Evolutionary conservation across 352 stramenopile species (phyloP).

Genomic region (Phytophthora ramorum): DNA sequence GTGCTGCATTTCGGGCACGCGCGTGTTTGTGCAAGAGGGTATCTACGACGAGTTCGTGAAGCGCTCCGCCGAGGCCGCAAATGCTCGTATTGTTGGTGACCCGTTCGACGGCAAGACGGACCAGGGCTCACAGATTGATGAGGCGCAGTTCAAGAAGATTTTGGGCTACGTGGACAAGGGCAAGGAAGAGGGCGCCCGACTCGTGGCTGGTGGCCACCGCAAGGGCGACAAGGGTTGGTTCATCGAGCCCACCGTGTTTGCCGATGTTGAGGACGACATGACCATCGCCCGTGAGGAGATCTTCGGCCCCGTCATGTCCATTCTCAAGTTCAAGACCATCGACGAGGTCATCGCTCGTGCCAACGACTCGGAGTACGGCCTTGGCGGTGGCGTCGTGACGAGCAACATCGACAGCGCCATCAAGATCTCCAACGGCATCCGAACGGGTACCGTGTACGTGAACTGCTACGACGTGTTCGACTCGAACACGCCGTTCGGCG

Average conservation of each 20-base stretch:
- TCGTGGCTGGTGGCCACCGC: conserved; percentile 80
- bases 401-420: conserved; percentile 85
- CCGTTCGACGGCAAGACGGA: conserved; percentile 46
- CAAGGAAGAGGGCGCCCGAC: conserved; percentile 79
- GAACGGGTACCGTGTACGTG: conserved; percentile 93
- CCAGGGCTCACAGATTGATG: conserved; percentile 63
- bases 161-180: conserved; percentile 77
- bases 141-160: no score
- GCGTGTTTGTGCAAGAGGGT: conserved; percentile 88
- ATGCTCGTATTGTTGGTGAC: conserved; percentile 58
- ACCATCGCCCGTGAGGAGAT: no score
- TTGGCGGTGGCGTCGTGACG: conserved; percentile 90
- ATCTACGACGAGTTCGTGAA: conserved; percentile 88
- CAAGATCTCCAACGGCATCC: conserved; percentile 86
- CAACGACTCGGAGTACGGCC: conserved; percentile 89
- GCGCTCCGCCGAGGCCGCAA: conserved; percentile 51
- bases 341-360: no score
- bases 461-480: conserved; percentile 95
- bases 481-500: conserved; percentile 83
- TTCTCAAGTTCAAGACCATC: no score
- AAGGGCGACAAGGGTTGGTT: conserved; percentile 82
- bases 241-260: conserved; percentile 94
- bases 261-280: conserved; percentile 61
- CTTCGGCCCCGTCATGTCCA: no score
- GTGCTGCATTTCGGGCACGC: conserved; percentile 79